Base-by-base conservation (phyloP, 140 eudicot genomes). In the Anethum foeniculum region DNA sequence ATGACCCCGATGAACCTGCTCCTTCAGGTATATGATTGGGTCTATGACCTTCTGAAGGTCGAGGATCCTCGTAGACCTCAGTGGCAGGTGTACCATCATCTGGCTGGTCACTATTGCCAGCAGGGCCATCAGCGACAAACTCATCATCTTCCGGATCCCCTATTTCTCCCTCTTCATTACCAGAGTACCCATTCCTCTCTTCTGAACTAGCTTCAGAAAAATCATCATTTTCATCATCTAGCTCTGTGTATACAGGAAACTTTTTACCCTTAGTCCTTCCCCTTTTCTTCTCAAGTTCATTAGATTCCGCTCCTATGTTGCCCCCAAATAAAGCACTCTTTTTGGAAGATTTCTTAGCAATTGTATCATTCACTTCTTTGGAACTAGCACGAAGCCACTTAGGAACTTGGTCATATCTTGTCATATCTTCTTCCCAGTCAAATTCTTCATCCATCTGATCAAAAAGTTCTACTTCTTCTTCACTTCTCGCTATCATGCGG, bases 371-470 rank as follows among this genome's bases (percentile, higher is more conserved):
- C 68, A 91, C 98, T 52, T 95, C 98, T 41, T 80, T 84, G 18
- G 96, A 82, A 79, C 82, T 65, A 5, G 96, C 93, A 47, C 97
- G 90, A 49, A 95, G 92, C 99, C 99, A 95, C 71, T 91, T 83
- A 23, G 99, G 99, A 9, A 95, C 92, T 82, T 95, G 86, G 58
- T 95, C 97, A 65, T 90, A 91, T 87, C 89, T 81, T 7, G 90
- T 93, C 97, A 93, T 95, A 78, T 93, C 99, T 80, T 91, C 98
- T 1, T 85, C 86, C 99, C 99, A 95, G 60, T 93, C 98, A 81
- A 88, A 82, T 68, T 95, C 99, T 83, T 95, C 99, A 85, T 95
- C 99, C 99, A 95, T 95, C 71, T 95, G 97, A 79, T 95, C 99
- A 69, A 92, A 95, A 13, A 92, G 88, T 77, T 91, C 98, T 3